Evolutionary conservation across 768 basidiomycete species (phyloP), one percentile per base, ranked within the genome.

Genomic region (Rhodotorula graminis): DNA sequence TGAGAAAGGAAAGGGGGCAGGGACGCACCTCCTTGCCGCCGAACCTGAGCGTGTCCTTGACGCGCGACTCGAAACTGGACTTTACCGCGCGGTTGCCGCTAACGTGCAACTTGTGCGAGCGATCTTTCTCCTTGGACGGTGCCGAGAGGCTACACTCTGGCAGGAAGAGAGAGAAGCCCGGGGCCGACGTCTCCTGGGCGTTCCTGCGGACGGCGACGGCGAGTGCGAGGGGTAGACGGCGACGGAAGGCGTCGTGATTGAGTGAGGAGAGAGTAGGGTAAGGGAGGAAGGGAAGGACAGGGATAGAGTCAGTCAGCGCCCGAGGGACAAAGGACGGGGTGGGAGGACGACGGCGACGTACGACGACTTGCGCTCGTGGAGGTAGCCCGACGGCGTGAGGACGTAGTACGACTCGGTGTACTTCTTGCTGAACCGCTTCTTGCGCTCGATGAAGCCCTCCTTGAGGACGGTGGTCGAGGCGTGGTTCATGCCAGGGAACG

Each of bases 381-480:
- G 75, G 74, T 77, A 78, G 44, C 79, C 79, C 47, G 79, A 78
- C 6, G 78, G 75, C 9, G 79, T 78, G 52, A 80, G 78, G 61
- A 78, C 76, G 71, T 79, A 78, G 67, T 67, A 75, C 14, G 71
- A 56, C 68, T 78, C 77, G 67, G 71, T 75, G 77, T 79, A 79
- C 52, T 71, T 67, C 75, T 77, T 77, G 49, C 72, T 75, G 74
- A 78, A 78, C 31, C 79, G 74, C 76, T 80, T 80, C 79, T 80
- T 80, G 73, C 79, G 77, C 76, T 78, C 77, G 69, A 80, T 73
- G 69, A 64, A 68, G 42, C 79, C 79, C 58, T 68, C 66, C 75
- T 79, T 77, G 69, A 80, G 64, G 37, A 74, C 71, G 12, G 56
- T 61, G 49, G 77, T 76, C 63, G 78, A 73, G 7, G 72, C 65